Percentiles rank a stretch among this genome's conserved stretches.
Conservation (phyloP, 148 eudicot species). For the Drosera capensis region DNA sequence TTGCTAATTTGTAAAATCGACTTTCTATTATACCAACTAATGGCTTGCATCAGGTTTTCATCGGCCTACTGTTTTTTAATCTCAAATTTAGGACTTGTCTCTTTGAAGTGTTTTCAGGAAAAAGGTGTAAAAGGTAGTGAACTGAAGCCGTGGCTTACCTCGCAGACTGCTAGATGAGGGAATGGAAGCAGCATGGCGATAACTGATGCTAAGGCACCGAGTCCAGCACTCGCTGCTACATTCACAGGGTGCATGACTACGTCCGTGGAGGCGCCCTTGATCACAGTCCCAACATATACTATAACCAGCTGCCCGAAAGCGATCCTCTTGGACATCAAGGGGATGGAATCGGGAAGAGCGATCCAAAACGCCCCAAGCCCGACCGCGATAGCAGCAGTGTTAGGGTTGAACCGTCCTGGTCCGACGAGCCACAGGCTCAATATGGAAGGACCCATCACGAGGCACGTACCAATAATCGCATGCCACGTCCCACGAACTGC, state of each 20-base stretch:
- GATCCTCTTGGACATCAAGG: conserved; percentile 25
- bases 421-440: conserved; percentile 18
- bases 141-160: conserved; percentile 12
- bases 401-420: conserved; percentile 8
- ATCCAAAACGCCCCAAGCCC: conserved; percentile 23
- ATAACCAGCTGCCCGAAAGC: conserved; percentile 48
- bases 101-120: no score
- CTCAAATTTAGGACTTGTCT: background rate
- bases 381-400: conserved; percentile 15
- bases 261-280: conserved; percentile 6
- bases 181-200: conserved; percentile 34
- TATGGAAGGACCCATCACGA: conserved; percentile 26
- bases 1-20: no score
- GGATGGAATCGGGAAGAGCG: conserved; percentile 25
- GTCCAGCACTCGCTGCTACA: conserved; percentile 30
- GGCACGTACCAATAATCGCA: conserved; percentile 26
- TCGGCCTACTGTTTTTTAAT: no score
- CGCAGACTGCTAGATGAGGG: conserved; percentile 23
- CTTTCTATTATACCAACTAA: no score
- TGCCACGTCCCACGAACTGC: conserved; percentile 28
- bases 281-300: conserved; percentile 26
- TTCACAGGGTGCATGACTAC: conserved; percentile 27
- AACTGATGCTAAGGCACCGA: conserved; percentile 37
- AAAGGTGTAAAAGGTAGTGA: background rate
- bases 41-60: no score